phyloP scores from a whole-genome alignment of 192 early-diverging fungal genomes.

The Hyaloraphidium curvatum region DNA sequence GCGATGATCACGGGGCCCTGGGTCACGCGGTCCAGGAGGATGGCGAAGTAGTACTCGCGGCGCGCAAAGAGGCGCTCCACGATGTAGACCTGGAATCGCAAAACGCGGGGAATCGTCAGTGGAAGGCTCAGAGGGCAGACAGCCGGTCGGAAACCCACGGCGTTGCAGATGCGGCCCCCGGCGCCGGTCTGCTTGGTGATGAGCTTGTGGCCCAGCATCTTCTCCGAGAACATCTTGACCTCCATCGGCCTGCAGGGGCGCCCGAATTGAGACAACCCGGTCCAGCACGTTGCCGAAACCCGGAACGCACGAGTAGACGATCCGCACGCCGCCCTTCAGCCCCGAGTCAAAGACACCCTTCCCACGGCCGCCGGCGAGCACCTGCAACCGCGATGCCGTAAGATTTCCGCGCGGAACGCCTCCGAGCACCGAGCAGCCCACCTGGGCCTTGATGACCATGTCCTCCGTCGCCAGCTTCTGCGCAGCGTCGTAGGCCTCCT shows the following conservation, averaged over 20 bases:
- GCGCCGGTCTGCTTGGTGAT: constrained; percentile 98
- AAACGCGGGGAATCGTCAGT: not conserved
- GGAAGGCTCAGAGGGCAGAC: not conserved
- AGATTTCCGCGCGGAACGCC: no score
- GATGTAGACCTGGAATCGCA: constrained; percentile 50
- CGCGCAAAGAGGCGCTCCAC: constrained; percentile 92
- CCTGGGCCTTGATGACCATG: constrained; percentile 48
- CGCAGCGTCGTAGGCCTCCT: constrained; percentile 75
- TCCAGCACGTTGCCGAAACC: not conserved
- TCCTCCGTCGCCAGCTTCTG: constrained; percentile 53
- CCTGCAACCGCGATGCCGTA: constrained; percentile 59
- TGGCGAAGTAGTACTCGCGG: constrained; percentile 98
- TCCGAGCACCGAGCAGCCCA: no score
- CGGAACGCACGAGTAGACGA: constrained; percentile 60
- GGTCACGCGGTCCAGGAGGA: constrained; percentile 87
- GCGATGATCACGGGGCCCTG: constrained; percentile 90
- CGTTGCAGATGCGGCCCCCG: constrained; percentile 81
- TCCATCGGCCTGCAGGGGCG: constrained; percentile 49
- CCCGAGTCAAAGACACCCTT: constrained; percentile 94
- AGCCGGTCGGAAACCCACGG: constrained; percentile 19
- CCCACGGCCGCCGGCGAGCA: constrained; percentile 94
- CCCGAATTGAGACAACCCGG: not conserved
- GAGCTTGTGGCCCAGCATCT: constrained; percentile 96
- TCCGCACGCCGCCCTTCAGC: constrained; percentile 87
- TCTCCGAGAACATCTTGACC: constrained; percentile 64